Base-by-base conservation (phyloP, 176 grass and related monocot genomes). In the Puya raimondii region DNA sequence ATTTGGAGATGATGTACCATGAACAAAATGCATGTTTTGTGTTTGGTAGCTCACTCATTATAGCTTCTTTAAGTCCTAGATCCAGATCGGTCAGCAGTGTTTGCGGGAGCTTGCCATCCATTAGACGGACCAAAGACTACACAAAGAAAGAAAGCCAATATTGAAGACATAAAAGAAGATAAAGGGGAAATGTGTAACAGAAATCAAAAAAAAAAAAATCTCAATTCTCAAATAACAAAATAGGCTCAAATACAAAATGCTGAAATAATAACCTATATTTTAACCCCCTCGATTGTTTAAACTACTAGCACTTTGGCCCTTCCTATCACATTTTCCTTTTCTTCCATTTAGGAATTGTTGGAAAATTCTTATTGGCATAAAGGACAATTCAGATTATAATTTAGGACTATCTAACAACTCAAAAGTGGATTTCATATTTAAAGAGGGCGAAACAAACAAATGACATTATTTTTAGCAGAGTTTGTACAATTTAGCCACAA, bases 51-150 rank as follows among this genome's bases (percentile, higher is more conserved):
- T 81, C 74, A 16, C 2, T 78, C 74, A 78, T 64, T 50, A 81
- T 48, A 65, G 84, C 84, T 66, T 86, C 79, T 78, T 81, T 86
- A 12, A 81, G 74, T 14, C 58, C 66, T 49, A 86, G 47, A 72
- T 74, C 68, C 21, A 81, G 54, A 72, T 86, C 84, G 18, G 84
- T 86, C 14, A 86, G 53, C 18, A 86, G 64, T 53, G 84, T 86
- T 74, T 81, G 73, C 3, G 84, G 84, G 68, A 47, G 74, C 54
- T 81, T 86, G 48, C 79, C 84, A 57, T 86, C 84, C 84, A 86
- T 86, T 21, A 86, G 48, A 13, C 49, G 69, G 17, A 86, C 48
- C 52, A 86, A 81, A 23, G 84, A 73, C 84, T 86, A 54, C 2
- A 50, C 16, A 53, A 58, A 65, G 22, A 81, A 20, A 52, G 56